Percentiles rank a stretch among this genome's conserved stretches.
phyloP scores from a whole-genome alignment of 2,329 filamentous ascomycete species.

The Phialophora verrucosa region DNA sequence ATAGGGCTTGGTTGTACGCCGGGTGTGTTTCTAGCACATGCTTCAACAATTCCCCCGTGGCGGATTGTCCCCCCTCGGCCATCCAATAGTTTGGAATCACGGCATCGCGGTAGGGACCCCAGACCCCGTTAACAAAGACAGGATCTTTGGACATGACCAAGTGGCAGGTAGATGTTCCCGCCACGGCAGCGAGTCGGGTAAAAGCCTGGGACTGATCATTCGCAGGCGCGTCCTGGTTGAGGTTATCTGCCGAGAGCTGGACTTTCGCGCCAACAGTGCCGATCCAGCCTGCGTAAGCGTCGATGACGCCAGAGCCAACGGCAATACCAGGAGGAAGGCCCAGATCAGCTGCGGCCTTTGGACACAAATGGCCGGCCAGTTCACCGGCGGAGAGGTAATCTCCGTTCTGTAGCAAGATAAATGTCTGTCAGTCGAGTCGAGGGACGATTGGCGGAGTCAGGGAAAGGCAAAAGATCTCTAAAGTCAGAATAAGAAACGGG shows the following conservation, averaged over 20 bases:
- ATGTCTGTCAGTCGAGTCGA: slow-evolving; percentile 1
- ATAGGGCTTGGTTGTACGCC: slow-evolving; percentile 79
- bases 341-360: slow-evolving; percentile 80
- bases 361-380: slow-evolving; percentile 81
- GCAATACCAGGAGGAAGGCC: slow-evolving; percentile 86
- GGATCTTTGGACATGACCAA: slow-evolving; percentile 92
- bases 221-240: slow-evolving; percentile 70
- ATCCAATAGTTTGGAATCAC: slow-evolving; percentile 93
- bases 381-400: slow-evolving; percentile 91
- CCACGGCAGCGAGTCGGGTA: slow-evolving; percentile 88
- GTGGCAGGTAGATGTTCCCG: slow-evolving; percentile 96
- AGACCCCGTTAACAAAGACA: slow-evolving; percentile 93
- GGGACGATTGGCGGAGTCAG: neutral
- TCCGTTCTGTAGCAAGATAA: slow-evolving; percentile 70
- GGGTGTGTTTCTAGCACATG: slow-evolving; percentile 96
- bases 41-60: slow-evolving; percentile 91
- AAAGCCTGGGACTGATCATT: slow-evolving; percentile 94
- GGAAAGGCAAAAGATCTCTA: slow-evolving; percentile 2
- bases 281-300: slow-evolving; percentile 98
- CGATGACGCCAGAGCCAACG: slow-evolving; percentile 94
- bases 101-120: slow-evolving; percentile 96
- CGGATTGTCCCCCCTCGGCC: slow-evolving; percentile 95
- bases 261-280: slow-evolving; percentile 98
- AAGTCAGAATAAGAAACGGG: slow-evolving; percentile 3
- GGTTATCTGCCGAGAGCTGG: slow-evolving; percentile 69